Conservation (phyloP, 2,329 filamentous ascomycete species). For the Aspergillus cejpii region DNA sequence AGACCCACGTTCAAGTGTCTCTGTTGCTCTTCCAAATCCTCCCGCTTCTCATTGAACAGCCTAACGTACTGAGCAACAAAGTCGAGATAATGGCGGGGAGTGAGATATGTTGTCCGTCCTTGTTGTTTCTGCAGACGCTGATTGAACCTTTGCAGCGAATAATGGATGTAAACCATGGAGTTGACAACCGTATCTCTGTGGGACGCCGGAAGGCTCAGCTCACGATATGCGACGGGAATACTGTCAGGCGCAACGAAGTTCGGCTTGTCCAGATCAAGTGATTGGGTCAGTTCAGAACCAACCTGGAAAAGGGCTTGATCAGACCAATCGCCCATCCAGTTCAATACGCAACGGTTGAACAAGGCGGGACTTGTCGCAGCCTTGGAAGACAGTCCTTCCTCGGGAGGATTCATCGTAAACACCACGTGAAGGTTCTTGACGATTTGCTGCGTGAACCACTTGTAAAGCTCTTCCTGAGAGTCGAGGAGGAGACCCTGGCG, state of each 20-base stretch:
- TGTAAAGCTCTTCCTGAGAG: constrained; percentile 98
- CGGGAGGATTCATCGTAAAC: constrained; percentile 99
- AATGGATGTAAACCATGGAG: constrained; percentile 97
- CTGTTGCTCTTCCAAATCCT: constrained; percentile 97
- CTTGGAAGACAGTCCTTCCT: constrained; percentile 89
- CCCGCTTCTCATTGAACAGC: constrained; percentile 95
- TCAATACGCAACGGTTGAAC: constrained; percentile 99
- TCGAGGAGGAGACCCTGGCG: constrained; percentile 90
- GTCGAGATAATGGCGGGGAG: constrained; percentile 92
- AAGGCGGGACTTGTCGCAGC: constrained; percentile 94
- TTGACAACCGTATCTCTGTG: constrained; percentile 93
- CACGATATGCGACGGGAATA: constrained; percentile 86
- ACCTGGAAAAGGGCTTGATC: constrained; percentile 98
- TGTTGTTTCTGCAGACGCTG: constrained; percentile 82
- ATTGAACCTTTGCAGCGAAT: constrained; percentile 89
- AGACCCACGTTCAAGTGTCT: constrained; percentile 96
- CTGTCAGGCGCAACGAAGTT: constrained; percentile 83
- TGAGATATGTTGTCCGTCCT: constrained; percentile 85
- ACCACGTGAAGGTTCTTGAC: constrained; percentile 98
- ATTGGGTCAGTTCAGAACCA: constrained; percentile 87
- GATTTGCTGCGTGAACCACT: constrained; percentile 99
- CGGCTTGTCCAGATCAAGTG: constrained; percentile 86
- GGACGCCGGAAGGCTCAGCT: constrained; percentile 73
- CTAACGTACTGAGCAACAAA: constrained; percentile 97
- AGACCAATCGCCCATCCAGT: constrained; percentile 99